Evolutionary conservation across 306 rosid genomes (phyloP).

Genomic region (Canavalia gladiata): DNA sequence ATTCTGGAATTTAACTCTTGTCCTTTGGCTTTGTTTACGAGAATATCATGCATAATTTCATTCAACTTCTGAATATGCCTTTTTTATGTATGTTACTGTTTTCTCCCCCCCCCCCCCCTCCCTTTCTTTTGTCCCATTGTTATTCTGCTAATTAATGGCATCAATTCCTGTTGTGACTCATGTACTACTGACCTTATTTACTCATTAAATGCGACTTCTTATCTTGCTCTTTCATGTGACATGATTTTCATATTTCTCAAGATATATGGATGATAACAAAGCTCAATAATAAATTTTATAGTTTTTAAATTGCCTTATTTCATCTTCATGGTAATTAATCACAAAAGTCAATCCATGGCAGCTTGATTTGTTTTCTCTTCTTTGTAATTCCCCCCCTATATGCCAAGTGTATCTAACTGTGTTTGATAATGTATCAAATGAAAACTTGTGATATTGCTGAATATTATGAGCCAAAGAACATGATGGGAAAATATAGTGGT

Average conservation of each 20-base stretch:
- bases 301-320: neutral
- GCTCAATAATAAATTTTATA: neutral
- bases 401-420: neutral
- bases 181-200: neutral
- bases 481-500: neutral
- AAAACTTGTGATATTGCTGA: neutral
- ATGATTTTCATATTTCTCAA: neutral
- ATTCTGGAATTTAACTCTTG: neutral
- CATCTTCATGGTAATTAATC: neutral
- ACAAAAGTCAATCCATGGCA: too few species aligned
- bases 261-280: neutral
- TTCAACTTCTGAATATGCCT: conserved; percentile 1
- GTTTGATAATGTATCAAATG: conserved; percentile 8
- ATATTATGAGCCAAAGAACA: conserved; percentile 4
- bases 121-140: neutral
- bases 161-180: neutral
- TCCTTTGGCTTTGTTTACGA: neutral
- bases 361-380: neutral
- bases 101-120: neutral
- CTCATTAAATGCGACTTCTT: neutral
- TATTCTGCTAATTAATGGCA: conserved; percentile 5
- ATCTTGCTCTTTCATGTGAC: neutral
- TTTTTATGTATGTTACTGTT: neutral
- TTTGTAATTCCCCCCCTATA: neutral
- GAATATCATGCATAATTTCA: neutral